These are phyloP conservation scores for Scedosporium boydii DNA, from an alignment of 2,329 filamentous ascomycete genomes.

Conservation along the genomic window DNA sequence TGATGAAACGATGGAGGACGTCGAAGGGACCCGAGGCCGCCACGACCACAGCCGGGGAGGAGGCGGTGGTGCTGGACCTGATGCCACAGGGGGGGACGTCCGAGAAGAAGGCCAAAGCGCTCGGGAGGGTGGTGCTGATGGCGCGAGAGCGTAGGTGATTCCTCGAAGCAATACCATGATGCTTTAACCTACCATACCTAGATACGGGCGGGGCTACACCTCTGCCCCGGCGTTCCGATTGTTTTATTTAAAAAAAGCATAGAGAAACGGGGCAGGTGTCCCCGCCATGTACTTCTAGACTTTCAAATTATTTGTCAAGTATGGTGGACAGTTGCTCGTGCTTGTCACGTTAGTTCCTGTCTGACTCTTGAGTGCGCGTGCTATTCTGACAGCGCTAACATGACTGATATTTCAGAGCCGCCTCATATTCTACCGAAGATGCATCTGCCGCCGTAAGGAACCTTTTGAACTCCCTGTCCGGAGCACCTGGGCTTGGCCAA, in stretches of 20 bases:
- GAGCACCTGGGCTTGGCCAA: slow-evolving; percentile 32
- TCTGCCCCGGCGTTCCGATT: background rate
- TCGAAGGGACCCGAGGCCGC: slow-evolving; percentile 53
- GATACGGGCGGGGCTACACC: background rate
- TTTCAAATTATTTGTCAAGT: background rate
- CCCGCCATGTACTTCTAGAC: slow-evolving; percentile 6
- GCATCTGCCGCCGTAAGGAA: slow-evolving; percentile 74
- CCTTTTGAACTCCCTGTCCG: slow-evolving; percentile 74
- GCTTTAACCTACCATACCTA: background rate
- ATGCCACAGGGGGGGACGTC: slow-evolving; percentile 83
- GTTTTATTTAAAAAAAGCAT: slow-evolving; percentile 1
- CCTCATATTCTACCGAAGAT: slow-evolving; percentile 48
- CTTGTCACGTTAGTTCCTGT: background rate
- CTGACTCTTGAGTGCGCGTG: background rate
- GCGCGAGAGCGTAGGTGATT: slow-evolving; percentile 96
- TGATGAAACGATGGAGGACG: slow-evolving; percentile 44
- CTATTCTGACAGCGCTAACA: slow-evolving; percentile 5
- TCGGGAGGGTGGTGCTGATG: slow-evolving; percentile 89
- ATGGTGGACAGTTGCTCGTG: background rate
- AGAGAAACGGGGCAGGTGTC: slow-evolving; percentile 1
- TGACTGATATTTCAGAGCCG: slow-evolving; percentile 37
- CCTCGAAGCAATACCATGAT: slow-evolving; percentile 2
- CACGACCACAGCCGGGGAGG: slow-evolving; percentile 48
- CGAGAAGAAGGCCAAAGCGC: slow-evolving; percentile 82
- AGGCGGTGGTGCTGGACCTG: slow-evolving; percentile 74